phyloP scores from a whole-genome alignment of 768 basidiomycete genomes.

The Leccinum disarticulatum region DNA sequence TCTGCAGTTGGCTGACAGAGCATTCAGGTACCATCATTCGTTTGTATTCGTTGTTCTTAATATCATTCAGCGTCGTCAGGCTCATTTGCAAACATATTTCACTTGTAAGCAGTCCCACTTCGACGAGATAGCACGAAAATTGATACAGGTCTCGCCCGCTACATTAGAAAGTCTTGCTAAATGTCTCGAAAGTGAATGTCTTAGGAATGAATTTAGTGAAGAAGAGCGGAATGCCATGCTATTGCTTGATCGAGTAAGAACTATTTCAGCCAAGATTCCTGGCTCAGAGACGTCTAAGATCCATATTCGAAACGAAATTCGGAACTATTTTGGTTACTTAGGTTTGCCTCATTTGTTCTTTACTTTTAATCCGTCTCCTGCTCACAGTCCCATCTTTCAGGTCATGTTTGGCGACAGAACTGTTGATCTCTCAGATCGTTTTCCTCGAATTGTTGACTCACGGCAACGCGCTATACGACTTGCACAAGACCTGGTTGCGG shows the following conservation, averaged over 20 bases:
- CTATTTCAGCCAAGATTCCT: slow-evolving; percentile 31
- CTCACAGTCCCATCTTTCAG: slow-evolving; percentile 32
- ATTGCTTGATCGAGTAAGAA: slow-evolving; percentile 30
- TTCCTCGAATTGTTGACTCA: slow-evolving; percentile 19
- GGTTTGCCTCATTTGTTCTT: slow-evolving; percentile 30
- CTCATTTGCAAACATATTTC: not conserved
- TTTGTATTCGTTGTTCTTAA: not conserved
- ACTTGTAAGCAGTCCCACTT: not conserved
- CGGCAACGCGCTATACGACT: slow-evolving; percentile 21
- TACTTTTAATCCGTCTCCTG: slow-evolving; percentile 24
- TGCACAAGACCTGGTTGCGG: slow-evolving; percentile 36
- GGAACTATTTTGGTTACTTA: slow-evolving; percentile 29
- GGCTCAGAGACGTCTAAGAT: slow-evolving; percentile 33
- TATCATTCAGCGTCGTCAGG: not conserved
- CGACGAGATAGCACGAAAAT: not conserved
- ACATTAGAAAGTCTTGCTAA: not conserved
- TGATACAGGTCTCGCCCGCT: not conserved
- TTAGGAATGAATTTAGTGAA: too few species aligned
- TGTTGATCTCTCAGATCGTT: slow-evolving; percentile 8
- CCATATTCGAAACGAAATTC: slow-evolving; percentile 22
- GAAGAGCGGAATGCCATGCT: slow-evolving; percentile 13
- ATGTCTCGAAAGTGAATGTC: not conserved
- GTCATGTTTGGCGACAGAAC: slow-evolving; percentile 27
- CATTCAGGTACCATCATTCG: not conserved
- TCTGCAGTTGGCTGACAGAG: not conserved